phyloP scores from a whole-genome alignment of 768 basidiomycete species.

The Mycena filopes region DNA sequence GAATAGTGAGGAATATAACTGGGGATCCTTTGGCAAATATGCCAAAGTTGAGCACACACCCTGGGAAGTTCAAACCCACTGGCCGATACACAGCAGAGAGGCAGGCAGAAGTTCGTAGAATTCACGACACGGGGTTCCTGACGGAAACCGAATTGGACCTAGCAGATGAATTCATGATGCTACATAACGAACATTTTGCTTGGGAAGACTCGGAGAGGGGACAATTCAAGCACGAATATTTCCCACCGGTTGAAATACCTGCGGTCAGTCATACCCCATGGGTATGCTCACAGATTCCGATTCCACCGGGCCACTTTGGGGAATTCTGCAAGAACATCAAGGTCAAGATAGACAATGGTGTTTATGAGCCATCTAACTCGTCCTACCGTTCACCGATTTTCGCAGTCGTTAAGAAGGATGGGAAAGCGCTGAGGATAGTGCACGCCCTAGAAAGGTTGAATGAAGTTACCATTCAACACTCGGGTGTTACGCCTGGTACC shows the following conservation, averaged over 20 bases:
- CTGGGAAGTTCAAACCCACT: no score
- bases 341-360: no score
- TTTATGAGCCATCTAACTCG: no score
- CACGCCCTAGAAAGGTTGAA: conserved; percentile 38
- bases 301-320: conserved; percentile 35
- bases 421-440: conserved; percentile 20
- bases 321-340: no score
- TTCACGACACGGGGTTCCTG: not conserved
- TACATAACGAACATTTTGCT: conserved; percentile 28
- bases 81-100: not conserved
- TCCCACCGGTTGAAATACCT: not conserved
- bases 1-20: no score
- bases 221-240: not conserved
- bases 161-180: not conserved
- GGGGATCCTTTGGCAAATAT: no score
- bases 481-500: no score
- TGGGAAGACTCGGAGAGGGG: conserved; percentile 34
- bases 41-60: no score
- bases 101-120: not conserved
- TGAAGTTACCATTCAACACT: no score
- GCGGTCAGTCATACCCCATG: not conserved
- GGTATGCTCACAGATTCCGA: conserved; percentile 31
- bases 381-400: conserved; percentile 21
- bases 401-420: conserved; percentile 30
- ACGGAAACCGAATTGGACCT: not conserved